A percentile compares a stretch with the other conserved stretches of the same genome.
Evolutionary conservation across 2,329 filamentous ascomycete genomes (phyloP).

Genomic region (Venturia pyrina): DNA sequence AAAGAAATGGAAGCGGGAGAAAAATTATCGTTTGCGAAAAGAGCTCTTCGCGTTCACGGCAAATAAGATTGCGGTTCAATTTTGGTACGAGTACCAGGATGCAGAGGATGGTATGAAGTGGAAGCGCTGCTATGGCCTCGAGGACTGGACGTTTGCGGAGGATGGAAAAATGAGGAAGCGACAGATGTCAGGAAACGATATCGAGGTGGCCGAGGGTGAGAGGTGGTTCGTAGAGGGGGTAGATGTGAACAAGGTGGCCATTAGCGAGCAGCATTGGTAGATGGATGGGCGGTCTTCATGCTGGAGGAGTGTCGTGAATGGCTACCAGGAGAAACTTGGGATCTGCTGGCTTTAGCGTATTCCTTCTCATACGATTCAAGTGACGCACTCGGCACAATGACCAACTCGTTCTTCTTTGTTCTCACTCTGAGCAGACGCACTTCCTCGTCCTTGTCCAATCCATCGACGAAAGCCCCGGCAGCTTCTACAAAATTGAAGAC

Average conservation of each 20-base stretch:
- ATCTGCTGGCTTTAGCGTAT: slow-evolving; percentile 34
- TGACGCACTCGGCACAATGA: slow-evolving; percentile 58
- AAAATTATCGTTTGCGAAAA: slow-evolving; percentile 65
- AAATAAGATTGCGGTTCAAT: slow-evolving; percentile 76
- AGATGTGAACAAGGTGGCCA: slow-evolving; percentile 57
- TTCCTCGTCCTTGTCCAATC: slow-evolving; percentile 67
- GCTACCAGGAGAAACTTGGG: slow-evolving; percentile 69
- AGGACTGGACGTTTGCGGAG: slow-evolving; percentile 66
- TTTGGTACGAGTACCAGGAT: slow-evolving; percentile 81
- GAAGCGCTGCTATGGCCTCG: slow-evolving; percentile 80
- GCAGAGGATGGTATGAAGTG: slow-evolving; percentile 53
- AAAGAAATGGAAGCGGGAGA: slow-evolving; percentile 65
- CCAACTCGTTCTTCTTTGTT: slow-evolving; percentile 77
- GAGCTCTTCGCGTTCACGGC: slow-evolving; percentile 71
- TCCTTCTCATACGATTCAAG: background rate
- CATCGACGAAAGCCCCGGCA: slow-evolving; percentile 59
- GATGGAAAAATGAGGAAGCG: slow-evolving; percentile 64
- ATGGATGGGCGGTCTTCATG: slow-evolving; percentile 29
- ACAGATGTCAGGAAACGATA: slow-evolving; percentile 67
- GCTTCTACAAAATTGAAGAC: slow-evolving; percentile 67
- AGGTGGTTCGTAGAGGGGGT: slow-evolving; percentile 62
- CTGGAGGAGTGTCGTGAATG: slow-evolving; percentile 69
- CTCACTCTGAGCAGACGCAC: slow-evolving; percentile 64
- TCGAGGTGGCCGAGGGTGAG: slow-evolving; percentile 50
- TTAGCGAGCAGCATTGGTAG: slow-evolving; percentile 58